Conservation (phyloP, 345 rosid genomes). For the Salix dunnii region DNA sequence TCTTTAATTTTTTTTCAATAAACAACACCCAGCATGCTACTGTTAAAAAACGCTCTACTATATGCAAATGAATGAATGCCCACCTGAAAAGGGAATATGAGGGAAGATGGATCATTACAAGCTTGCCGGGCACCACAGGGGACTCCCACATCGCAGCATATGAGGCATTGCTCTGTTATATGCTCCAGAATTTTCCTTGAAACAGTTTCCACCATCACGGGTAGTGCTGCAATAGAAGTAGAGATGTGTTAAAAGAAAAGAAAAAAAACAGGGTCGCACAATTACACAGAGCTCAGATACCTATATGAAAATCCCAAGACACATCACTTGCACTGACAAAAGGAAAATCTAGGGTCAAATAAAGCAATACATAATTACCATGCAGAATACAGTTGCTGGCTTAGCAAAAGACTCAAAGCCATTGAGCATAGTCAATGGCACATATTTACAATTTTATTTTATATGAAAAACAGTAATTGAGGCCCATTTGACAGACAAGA, state of each 20-base stretch:
- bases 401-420: neutral
- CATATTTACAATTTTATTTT: neutral
- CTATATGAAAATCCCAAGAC: neutral
- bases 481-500: neutral
- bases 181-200: conserved; percentile 77
- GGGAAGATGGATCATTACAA: conserved; percentile 83
- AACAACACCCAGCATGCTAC: neutral
- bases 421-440: neutral
- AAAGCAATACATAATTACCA: neutral
- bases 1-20: neutral
- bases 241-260: conserved; percentile 12
- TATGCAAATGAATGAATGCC: conserved; percentile 15
- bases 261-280: neutral
- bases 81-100: conserved; percentile 96
- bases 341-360: neutral
- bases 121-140: conserved; percentile 86
- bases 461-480: neutral
- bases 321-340: neutral
- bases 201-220: conserved; percentile 74
- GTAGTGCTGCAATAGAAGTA: conserved; percentile 58
- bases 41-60: neutral
- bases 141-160: conserved; percentile 91
- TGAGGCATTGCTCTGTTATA: conserved; percentile 76
- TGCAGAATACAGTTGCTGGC: neutral
- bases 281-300: neutral